Evolutionary conservation across 2,329 filamentous ascomycete genomes (phyloP).

Genomic region (Beauveria sp.): DNA sequence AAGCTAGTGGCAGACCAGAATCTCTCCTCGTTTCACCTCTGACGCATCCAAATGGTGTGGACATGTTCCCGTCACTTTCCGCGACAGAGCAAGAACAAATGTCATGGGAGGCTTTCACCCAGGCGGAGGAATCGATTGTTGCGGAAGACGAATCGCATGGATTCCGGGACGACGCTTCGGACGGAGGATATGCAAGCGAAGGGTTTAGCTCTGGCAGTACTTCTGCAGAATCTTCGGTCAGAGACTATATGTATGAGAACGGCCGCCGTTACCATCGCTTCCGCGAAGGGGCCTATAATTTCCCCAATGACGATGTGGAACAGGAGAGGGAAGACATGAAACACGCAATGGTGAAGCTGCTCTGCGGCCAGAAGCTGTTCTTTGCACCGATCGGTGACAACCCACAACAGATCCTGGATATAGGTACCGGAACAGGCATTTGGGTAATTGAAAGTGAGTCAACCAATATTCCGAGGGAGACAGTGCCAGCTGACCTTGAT

Average conservation of each 20-base stretch:
- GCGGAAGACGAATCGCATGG: constrained; percentile 25
- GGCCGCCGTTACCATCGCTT: constrained; percentile 52
- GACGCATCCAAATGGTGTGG: constrained; percentile 29
- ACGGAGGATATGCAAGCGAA: constrained; percentile 32
- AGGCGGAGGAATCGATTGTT: constrained; percentile 29
- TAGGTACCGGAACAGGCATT: constrained; percentile 51
- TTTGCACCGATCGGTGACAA: constrained; percentile 42
- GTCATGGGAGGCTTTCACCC: constrained; percentile 27
- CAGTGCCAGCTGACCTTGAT: constrained; percentile 10
- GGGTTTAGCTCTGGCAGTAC: constrained; percentile 28
- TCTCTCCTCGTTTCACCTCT: constrained; percentile 22
- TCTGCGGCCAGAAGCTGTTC: constrained; percentile 40
- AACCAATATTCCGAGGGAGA: neutral
- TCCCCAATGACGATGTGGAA: constrained; percentile 53
- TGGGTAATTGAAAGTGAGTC: constrained; percentile 48
- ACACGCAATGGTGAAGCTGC: constrained; percentile 42
- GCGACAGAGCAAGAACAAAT: constrained; percentile 27
- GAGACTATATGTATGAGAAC: constrained; percentile 48
- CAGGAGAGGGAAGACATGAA: constrained; percentile 52
- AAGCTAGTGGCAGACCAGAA: constrained; percentile 10
- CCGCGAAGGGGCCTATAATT: constrained; percentile 46
- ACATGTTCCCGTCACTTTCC: constrained; percentile 29
- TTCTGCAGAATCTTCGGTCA: constrained; percentile 31
- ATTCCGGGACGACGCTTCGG: constrained; percentile 19
- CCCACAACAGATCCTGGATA: constrained; percentile 45